Evolutionary conservation across 352 stramenopile species (phyloP), one percentile per base, ranked within the genome.

Genomic region (Pythium guiyangense): DNA sequence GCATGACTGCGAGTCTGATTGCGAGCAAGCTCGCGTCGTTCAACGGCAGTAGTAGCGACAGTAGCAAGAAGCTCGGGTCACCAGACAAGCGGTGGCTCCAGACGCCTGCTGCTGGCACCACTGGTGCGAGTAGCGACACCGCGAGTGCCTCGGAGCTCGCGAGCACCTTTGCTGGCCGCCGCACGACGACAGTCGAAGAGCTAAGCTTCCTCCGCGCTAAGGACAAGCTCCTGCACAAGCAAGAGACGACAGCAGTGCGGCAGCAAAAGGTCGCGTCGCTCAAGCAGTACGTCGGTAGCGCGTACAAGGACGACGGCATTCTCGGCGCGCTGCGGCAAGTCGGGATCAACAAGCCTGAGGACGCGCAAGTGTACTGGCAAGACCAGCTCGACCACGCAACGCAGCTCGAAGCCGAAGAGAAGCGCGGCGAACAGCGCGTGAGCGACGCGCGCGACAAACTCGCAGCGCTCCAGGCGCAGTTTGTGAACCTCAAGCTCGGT

Each of bases 171-270:
- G 49, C 27, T 22, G 48, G 27, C 4, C 26, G 57, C 27, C 57
- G 53, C 18, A 31, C 57, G 31, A 57, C 57, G 20, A 25, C 57
- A n/a, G 18, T 34, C 26, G 57, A 63, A 35, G 79, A 86, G 43
- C 49, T 63, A 25, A 83, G 82, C 50, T 80, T 91, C 26, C 60
- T 67, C 6, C 79, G 71, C 40, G 70, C 79, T 17, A 90, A 89
- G 54, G 81, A 88, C 44, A 89, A 88, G 55, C 54, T 90, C 47
- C 72, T 88, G 47, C 80, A 89, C 54, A 90, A 90, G 72, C 81
- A 83, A 48, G 80, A 88, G 53, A 86, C 76, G 15, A 76, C 71
- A 22, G 39, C 74, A 17, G 72, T 72, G 29, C 72, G 80, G 18
- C 74, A 85, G 18, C 73, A 78, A 49, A 85, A 90, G 46, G 59